Evolutionary conservation across 2,329 filamentous ascomycete genomes (phyloP), one percentile per base, ranked within the genome.

Genomic region (Sphaerostilbella broomeana): DNA sequence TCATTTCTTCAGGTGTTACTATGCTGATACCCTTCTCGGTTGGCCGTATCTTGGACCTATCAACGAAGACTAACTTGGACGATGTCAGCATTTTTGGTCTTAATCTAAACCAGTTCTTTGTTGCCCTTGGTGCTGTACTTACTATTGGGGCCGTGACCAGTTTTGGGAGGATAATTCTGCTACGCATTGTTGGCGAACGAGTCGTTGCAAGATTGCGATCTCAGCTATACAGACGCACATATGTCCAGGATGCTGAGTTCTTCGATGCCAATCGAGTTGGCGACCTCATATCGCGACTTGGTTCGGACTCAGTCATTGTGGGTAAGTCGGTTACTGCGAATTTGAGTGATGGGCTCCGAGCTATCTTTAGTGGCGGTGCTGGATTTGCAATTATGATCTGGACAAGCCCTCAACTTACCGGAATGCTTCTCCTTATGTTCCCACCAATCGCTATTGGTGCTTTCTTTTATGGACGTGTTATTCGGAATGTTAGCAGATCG

Each of bases 301-400:
- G 90, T 54, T 94, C 89, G 2, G 94, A 98, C 60, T 95, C 92
- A 1, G 87, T 97, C 56, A 94, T 98, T 55, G 92, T 98, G 39
- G 92, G 90, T 57, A 98, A 98, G 65, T 95, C 88, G 54, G 95
- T 98, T 49, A 98, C 92, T 0, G 90, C 97, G 58, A 98, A 98
- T 57, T 69, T 98, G 35, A 97, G 90, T 5, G 92, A 98, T 63
- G 92, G 92, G n/a, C 73, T 98, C 37, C 77, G 92, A 45, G 84
- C 92, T 12, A 67, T 92, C 21, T 90, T 98, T 45, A 95, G 88
- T 50, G 92, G 92, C 50, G 79, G 77, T 21, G 90, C 90, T 43
- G 94, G 92, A 3, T 85, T 98, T 53, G 77, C 77, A 35, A 81
- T 94, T 61, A 98, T 98, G 92, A 78, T 86, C n/a, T 97, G 87